Percentiles rank a stretch among this genome's conserved stretches.
Conservation (phyloP, 1,284 basidiomycete species). For the Cutaneotrichosporon sp. region DNA sequence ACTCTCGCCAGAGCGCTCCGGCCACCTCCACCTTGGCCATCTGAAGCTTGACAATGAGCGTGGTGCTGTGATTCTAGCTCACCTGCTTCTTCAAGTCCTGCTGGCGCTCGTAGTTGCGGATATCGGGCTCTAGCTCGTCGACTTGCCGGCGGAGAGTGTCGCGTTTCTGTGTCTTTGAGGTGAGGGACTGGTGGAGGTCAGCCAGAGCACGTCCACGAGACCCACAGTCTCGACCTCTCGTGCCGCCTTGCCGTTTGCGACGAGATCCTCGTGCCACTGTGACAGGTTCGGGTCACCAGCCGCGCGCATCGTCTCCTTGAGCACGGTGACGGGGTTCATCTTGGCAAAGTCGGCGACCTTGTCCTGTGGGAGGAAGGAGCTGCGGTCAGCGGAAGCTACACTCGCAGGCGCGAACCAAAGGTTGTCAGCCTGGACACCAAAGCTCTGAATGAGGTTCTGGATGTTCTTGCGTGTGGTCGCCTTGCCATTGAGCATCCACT, state of each 20-base stretch:
- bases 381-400: too few species aligned
- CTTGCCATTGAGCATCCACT: conserved; percentile 57
- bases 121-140: conserved; percentile 72
- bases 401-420: conserved; percentile 71
- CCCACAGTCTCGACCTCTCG: conserved; percentile 31
- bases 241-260: conserved; percentile 58
- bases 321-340: conserved; percentile 79
- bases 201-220: not conserved
- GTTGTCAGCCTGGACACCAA: conserved; percentile 91
- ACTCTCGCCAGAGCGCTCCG: conserved; percentile 2
- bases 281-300: conserved; percentile 79
- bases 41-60: not conserved
- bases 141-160: conserved; percentile 73
- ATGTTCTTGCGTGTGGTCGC: conserved; percentile 64
- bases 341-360: conserved; percentile 92
- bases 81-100: conserved; percentile 46
- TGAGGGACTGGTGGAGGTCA: conserved; percentile 1
- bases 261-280: conserved; percentile 76
- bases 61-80: not conserved
- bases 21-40: not conserved
- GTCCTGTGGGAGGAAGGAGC: conserved; percentile 96
- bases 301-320: conserved; percentile 86
- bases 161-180: conserved; percentile 53
- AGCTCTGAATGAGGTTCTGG: conserved; percentile 65
- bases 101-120: conserved; percentile 72